Evolutionary conservation across 768 basidiomycete species (phyloP), one percentile per base, ranked within the genome.

Genomic region (Trametes punicea): DNA sequence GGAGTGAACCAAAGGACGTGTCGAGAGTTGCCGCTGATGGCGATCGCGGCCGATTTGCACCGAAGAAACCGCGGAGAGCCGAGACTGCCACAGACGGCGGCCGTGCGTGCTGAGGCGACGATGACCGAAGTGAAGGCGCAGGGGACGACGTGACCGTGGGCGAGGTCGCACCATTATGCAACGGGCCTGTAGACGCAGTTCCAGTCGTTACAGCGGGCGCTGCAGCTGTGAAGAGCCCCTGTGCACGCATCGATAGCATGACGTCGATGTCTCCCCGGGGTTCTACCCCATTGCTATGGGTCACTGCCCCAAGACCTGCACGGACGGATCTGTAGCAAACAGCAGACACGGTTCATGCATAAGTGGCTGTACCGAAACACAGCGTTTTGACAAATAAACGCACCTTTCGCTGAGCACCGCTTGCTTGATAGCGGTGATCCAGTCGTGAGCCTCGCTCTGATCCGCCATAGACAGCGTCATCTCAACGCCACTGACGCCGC

Each of bases 251-350:
- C 27, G 87, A 85, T 31, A 91, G 76, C 81, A 90, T 87, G 44
- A 90, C 89, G 66, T 91, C 89, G 74, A 91, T 81, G 65, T 91
- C 89, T 6, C 89, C 89, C 42, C 83, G 77, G 20, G 87, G 88
- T 57, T 89, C 89, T 25, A 78, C 72, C 15, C 73, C 74, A 20
- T 55, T 51, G 27, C 75, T 70, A 36, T 71, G 71, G 0, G 76
- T 66, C 25, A 81, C 70, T 21, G 75, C 70, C 30, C 81, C 79
- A 11, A 90, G 69, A 15, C 88, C 88, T 8, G 84, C 87, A 20
- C 86, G 84, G 25, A 87, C 72, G 34, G 87, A 83, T 62, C 88
- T 90, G 56, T 2, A 55, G 49, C 46, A 51, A 26, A 57, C 5
- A n/a, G 59, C 23, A 20, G 9, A 26, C 16, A 30, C n/a, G n/a